phyloP scores from a whole-genome alignment of 345 rosid genomes.

The Ceriops zippeliana region DNA sequence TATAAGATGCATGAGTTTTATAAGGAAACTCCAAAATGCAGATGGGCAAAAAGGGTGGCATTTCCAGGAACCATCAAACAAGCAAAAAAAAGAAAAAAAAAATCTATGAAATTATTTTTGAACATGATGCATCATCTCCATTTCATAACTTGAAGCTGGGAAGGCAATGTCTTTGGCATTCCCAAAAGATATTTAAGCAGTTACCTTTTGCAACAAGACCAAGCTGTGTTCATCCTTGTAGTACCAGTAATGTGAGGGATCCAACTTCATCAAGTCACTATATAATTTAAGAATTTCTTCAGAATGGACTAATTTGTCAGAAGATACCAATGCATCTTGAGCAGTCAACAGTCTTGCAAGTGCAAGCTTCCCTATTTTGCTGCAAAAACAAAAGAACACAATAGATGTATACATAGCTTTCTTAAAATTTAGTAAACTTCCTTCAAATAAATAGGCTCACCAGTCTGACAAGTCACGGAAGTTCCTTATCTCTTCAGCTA shows the following conservation, averaged over 20 bases:
- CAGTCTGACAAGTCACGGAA: conserved; percentile 57
- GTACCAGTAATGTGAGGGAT: conserved; percentile 58
- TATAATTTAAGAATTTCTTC: conserved; percentile 65
- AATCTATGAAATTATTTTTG: background rate
- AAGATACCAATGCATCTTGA: conserved; percentile 38
- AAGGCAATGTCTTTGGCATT: background rate
- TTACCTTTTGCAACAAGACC: conserved; percentile 65
- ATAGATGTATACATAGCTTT: background rate
- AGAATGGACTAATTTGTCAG: conserved; percentile 38
- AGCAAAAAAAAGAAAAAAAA: background rate
- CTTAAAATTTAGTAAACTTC: conserved; percentile 8
- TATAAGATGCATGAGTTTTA: background rate
- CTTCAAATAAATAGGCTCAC: conserved; percentile 36
- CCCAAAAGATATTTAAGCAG: background rate
- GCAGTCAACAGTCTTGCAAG: conserved; percentile 86
- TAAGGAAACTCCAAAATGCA: background rate
- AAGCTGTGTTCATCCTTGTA: conserved; percentile 74
- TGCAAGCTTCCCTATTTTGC: conserved; percentile 92
- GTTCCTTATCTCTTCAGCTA: conserved; percentile 52
- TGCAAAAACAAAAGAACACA: conserved; percentile 27
- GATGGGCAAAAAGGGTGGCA: background rate
- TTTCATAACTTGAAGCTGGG: background rate
- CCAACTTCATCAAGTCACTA: conserved; percentile 62
- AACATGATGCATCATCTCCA: too few species aligned
- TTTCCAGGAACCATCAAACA: background rate